Conservation (phyloP, 2,329 filamentous ascomycete species). For the Fusarium praegraminearum region DNA sequence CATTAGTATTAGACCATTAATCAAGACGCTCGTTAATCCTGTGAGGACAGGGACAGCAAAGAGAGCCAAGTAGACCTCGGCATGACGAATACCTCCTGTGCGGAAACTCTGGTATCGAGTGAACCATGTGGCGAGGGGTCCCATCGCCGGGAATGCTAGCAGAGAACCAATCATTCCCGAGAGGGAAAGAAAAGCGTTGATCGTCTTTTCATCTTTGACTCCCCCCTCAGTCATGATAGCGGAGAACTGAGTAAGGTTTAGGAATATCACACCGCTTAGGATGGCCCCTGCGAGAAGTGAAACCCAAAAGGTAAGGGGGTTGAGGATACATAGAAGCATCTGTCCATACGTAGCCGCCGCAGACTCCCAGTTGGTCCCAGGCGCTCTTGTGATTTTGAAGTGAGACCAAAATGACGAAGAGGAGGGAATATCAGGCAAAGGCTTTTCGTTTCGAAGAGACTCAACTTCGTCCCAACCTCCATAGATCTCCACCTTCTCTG, state of each 20-base stretch:
- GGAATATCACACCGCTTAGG: conserved; percentile 28
- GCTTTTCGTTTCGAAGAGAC: background rate
- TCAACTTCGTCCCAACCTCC: conserved; percentile 22
- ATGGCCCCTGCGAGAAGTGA: conserved; percentile 29
- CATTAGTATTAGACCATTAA: conserved; percentile 25
- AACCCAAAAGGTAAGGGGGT: conserved; percentile 41
- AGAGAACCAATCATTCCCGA: conserved; percentile 13
- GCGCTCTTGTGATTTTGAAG: conserved; percentile 17
- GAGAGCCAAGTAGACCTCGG: conserved; percentile 23
- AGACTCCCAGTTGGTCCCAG: conserved; percentile 17
- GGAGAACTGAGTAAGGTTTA: conserved; percentile 22
- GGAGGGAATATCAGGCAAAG: conserved; percentile 15
- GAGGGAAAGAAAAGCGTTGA: conserved; percentile 7
- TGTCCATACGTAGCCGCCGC: conserved; percentile 31
- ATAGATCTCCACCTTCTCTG: conserved; percentile 29
- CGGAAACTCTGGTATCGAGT: conserved; percentile 18
- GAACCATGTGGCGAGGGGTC: conserved; percentile 31
- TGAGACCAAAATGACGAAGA: background rate
- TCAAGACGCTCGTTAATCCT: background rate
- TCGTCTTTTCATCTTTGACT: fast-evolving
- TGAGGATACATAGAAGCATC: conserved; percentile 37
- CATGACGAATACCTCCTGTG: conserved; percentile 30
- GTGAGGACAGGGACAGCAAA: conserved; percentile 22
- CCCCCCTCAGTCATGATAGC: background rate
- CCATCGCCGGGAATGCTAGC: conserved; percentile 16